Conservation (phyloP, 2,329 filamentous ascomycete genomes). For the Trichoderma sp. region DNA sequence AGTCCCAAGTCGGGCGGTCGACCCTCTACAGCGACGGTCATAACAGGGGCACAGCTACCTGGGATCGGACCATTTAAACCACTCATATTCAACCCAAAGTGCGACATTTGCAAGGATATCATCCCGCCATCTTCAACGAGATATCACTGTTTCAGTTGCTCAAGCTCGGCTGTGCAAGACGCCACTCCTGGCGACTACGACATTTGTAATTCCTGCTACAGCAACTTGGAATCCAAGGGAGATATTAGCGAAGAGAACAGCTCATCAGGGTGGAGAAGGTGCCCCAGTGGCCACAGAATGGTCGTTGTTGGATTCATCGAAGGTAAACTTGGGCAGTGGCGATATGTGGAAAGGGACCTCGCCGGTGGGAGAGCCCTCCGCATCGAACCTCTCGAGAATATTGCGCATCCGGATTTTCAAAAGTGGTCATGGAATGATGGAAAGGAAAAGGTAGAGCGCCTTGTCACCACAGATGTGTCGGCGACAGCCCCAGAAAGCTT, state of each 20-base stretch:
- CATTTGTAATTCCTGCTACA: slow-evolving; percentile 77
- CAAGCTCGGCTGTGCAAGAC: slow-evolving; percentile 48
- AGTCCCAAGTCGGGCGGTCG: slow-evolving; percentile 45
- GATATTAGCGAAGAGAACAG: slow-evolving; percentile 75
- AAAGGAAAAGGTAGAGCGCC: slow-evolving; percentile 41
- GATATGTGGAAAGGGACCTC: slow-evolving; percentile 67
- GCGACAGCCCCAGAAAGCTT: slow-evolving; percentile 39
- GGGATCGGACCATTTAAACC: slow-evolving; percentile 60
- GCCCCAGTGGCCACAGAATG: slow-evolving; percentile 80
- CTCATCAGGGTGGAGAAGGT: slow-evolving; percentile 77
- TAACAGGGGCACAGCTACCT: slow-evolving; percentile 46
- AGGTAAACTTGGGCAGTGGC: slow-evolving; percentile 62
- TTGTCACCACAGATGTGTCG: slow-evolving; percentile 53
- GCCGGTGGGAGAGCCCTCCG: slow-evolving; percentile 74
- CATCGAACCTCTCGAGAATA: slow-evolving; percentile 49
- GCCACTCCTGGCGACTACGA: slow-evolving; percentile 74
- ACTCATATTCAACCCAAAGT: slow-evolving; percentile 70
- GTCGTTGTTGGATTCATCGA: slow-evolving; percentile 74
- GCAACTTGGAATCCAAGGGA: slow-evolving; percentile 58
- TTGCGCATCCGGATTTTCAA: slow-evolving; percentile 40
- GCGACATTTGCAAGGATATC: slow-evolving; percentile 71
- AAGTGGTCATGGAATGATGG: slow-evolving; percentile 53
- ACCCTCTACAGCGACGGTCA: slow-evolving; percentile 48
- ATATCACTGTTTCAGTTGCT: slow-evolving; percentile 79
- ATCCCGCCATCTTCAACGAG: slow-evolving; percentile 69